phyloP scores from a whole-genome alignment of 805 yeast species.

The Candida adriatica region DNA sequence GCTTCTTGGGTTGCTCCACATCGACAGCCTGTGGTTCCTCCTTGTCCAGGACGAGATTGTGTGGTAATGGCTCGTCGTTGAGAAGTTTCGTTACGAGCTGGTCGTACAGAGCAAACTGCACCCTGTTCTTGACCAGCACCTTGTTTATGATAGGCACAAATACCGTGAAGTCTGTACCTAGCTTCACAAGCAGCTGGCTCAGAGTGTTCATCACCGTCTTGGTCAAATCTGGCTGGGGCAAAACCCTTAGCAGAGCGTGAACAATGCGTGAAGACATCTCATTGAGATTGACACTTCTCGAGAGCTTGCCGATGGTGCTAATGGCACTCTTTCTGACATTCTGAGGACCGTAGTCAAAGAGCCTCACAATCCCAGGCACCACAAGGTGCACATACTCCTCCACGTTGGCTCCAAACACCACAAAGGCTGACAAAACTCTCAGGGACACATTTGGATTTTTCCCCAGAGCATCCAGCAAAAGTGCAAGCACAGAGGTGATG shows the following conservation, averaged over 20 bases:
- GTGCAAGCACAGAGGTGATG: slow-evolving; percentile 69
- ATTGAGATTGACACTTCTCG: slow-evolving; percentile 62
- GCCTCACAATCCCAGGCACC: slow-evolving; percentile 75
- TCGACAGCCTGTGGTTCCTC: slow-evolving; percentile 42
- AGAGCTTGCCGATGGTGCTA: slow-evolving; percentile 73
- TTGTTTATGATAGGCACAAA: slow-evolving; percentile 79
- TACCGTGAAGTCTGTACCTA: slow-evolving; percentile 78
- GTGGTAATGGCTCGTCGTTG: slow-evolving; percentile 82
- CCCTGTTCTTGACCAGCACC: slow-evolving; percentile 50
- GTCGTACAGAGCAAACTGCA: slow-evolving; percentile 72
- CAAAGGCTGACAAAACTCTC: slow-evolving; percentile 75
- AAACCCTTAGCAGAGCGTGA: slow-evolving; percentile 74
- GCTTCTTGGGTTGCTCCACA: slow-evolving; percentile 63
- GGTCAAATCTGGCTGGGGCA: slow-evolving; percentile 55
- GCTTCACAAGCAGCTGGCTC: slow-evolving; percentile 67
- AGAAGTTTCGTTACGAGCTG: slow-evolving; percentile 71
- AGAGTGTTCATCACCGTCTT: slow-evolving; percentile 70
- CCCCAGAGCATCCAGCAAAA: slow-evolving; percentile 69
- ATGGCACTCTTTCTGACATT: slow-evolving; percentile 67
- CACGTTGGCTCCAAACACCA: slow-evolving; percentile 77
- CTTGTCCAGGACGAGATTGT: slow-evolving; percentile 61
- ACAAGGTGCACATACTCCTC: slow-evolving; percentile 86
- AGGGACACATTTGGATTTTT: slow-evolving; percentile 57
- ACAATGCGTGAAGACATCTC: slow-evolving; percentile 90
- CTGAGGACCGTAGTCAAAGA: slow-evolving; percentile 65